Evolutionary conservation across 441 rosid species (phyloP), one percentile per base, ranked within the genome.

Genomic region (Pelargonium myrrhifolium): DNA sequence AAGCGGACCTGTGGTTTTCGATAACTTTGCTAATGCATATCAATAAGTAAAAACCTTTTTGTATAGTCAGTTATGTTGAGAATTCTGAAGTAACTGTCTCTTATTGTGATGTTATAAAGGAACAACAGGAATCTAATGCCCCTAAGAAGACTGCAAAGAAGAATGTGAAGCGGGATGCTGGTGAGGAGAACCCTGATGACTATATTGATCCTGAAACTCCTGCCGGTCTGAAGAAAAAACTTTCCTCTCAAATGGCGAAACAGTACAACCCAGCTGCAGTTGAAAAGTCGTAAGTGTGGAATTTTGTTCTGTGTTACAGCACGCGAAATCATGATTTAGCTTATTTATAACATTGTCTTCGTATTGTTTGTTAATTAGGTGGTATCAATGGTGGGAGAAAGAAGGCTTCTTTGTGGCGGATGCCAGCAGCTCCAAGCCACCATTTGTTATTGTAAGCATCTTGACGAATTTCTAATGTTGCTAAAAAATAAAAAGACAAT

Each of bases 371-470:
- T 68, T 64, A 55, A 68, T 26, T 75, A 93, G 99, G 66, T 93
- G 99, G 99, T 93, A 91, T 69, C 69, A 80, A 0, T 93, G 96
- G 95, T 93, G 99, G 97, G 97, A 91, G 75, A 83, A 83, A 68
- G 83, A 86, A 0, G 86, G 84, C 12, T 81, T 77, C 70, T 93
- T 86, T 70, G 74, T 67, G 59, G 96, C 96, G 7, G 96, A 91
- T 76, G 83, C 85, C 35, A 77, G 76, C 77, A 89, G 97, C 84
- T 72, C 89, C 12, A 92, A 87, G 72, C 89, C 88, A 51, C 73
- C 96, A 0, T 93, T 88, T 76, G 76, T 74, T 43, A 91, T 93
- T 69, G 96, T 91, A 85, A 81, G 89, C 69, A 5, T 73, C 68
- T 42, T 63, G 15, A 51, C 20, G 9, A 51, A 51, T n/a, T 51